A percentile compares a stretch with the other conserved stretches of the same genome.
Conservation (phyloP, 2,329 filamentous ascomycete genomes). For the Fusarium luffae region DNA sequence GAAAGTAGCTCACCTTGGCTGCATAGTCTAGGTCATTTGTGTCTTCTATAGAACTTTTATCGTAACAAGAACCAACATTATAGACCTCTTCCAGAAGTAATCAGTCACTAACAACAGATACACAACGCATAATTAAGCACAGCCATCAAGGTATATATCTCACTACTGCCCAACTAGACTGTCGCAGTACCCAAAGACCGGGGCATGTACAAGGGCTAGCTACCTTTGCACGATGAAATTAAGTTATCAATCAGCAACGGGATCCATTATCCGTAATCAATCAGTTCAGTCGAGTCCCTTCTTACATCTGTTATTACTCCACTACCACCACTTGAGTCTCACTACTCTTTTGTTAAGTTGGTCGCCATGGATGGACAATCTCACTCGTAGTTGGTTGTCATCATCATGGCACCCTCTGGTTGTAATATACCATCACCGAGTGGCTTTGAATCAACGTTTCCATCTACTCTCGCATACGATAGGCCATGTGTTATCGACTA, state of each 20-base stretch:
- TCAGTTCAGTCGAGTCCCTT: constrained; percentile 4
- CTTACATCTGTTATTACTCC: neutral
- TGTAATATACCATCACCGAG: neutral
- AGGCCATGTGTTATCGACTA: neutral
- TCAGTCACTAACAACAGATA: neutral
- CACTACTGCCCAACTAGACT: neutral
- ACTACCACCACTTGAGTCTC: neutral
- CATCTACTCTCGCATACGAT: neutral
- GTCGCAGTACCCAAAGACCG: neutral
- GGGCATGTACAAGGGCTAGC: constrained; percentile 18
- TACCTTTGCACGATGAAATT: constrained; percentile 18
- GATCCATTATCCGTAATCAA: constrained; percentile 32
- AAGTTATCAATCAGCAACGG: constrained; percentile 45
- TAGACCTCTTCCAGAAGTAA: neutral
- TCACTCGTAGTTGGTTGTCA: neutral
- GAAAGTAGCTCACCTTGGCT: neutral
- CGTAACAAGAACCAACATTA: neutral
- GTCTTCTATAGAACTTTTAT: neutral
- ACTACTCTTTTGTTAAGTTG: neutral
- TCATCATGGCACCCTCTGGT: neutral
- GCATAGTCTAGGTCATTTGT: neutral
- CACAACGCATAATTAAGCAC: neutral
- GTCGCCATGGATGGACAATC: neutral
- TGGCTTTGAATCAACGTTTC: neutral
- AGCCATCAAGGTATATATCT: neutral